Conservation (phyloP, 2,329 filamentous ascomycete genomes). For the Aspergillus hortae region DNA sequence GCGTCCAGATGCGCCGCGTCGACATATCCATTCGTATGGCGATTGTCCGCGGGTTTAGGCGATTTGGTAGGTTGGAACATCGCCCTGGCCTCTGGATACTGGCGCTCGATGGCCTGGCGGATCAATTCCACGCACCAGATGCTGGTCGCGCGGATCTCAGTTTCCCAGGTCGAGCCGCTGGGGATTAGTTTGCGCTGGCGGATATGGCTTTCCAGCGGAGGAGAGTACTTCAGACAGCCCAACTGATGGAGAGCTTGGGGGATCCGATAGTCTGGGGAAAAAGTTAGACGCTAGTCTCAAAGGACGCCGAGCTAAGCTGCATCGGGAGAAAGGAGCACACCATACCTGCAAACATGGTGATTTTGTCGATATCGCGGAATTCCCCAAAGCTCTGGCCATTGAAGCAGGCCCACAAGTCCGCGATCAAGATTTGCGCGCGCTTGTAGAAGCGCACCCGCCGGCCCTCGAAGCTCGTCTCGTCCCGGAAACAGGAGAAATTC, state of each 20-base stretch:
- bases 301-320: neutral
- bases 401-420: slow-evolving; percentile 96
- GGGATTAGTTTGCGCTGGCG: slow-evolving; percentile 61
- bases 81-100: slow-evolving; percentile 63
- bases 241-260: slow-evolving; percentile 87
- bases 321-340: neutral
- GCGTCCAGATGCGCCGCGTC: slow-evolving; percentile 4
- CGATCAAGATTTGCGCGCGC: slow-evolving; percentile 91
- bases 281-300: slow-evolving; percentile 1
- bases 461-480: slow-evolving; percentile 72
- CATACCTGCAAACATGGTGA: slow-evolving; percentile 88
- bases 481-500: slow-evolving; percentile 81
- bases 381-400: slow-evolving; percentile 72
- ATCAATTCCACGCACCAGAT: slow-evolving; percentile 97
- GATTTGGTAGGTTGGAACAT: neutral
- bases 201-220: slow-evolving; percentile 70
- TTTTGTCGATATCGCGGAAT: slow-evolving; percentile 87
- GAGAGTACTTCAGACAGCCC: slow-evolving; percentile 80
- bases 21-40: slow-evolving; percentile 2
- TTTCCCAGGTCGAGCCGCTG: slow-evolving; percentile 72
- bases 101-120: slow-evolving; percentile 69
- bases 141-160: slow-evolving; percentile 86
- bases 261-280: slow-evolving; percentile 73
- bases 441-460: slow-evolving; percentile 81
- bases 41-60: neutral